Conservation (phyloP, 2,329 filamentous ascomycete species). For the Penicillium griseofulvum region DNA sequence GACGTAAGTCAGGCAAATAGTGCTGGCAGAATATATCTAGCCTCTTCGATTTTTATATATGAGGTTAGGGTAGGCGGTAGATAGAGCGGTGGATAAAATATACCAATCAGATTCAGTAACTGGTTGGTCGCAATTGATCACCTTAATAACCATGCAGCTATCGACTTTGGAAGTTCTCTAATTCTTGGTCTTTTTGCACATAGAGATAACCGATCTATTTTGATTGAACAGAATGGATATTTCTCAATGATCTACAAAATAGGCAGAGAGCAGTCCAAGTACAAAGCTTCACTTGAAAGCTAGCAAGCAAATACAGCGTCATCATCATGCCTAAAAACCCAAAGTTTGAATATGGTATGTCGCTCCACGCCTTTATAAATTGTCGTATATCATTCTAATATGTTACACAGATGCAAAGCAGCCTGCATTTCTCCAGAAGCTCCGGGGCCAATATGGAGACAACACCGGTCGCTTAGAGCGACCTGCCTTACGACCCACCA, state of each 20-base stretch:
- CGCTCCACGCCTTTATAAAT: neutral
- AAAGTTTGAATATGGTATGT: constrained; percentile 45
- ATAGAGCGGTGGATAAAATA: neutral
- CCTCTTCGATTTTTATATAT: no score
- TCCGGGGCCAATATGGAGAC: constrained; percentile 40
- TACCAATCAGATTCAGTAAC: neutral
- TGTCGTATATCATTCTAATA: neutral
- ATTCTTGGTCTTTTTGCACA: neutral
- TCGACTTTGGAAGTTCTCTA: neutral
- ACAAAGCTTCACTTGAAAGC: constrained; percentile 14
- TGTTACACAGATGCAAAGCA: constrained; percentile 38
- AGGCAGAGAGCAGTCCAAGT: constrained; percentile 5
- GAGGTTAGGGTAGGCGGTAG: neutral
- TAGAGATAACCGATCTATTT: neutral
- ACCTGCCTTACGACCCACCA: constrained; percentile 37
- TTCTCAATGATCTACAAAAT: neutral
- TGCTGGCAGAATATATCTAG: neutral
- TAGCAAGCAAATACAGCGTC: constrained; percentile 5
- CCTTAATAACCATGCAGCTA: neutral
- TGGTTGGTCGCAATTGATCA: neutral
- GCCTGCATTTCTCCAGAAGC: constrained; percentile 43
- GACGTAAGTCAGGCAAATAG: neutral
- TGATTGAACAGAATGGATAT: constrained; percentile 2
- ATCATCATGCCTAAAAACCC: constrained; percentile 41
- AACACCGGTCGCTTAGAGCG: constrained; percentile 38